Conservation (phyloP, 164 flowering plant species). For the Dillenia turbinata region DNA sequence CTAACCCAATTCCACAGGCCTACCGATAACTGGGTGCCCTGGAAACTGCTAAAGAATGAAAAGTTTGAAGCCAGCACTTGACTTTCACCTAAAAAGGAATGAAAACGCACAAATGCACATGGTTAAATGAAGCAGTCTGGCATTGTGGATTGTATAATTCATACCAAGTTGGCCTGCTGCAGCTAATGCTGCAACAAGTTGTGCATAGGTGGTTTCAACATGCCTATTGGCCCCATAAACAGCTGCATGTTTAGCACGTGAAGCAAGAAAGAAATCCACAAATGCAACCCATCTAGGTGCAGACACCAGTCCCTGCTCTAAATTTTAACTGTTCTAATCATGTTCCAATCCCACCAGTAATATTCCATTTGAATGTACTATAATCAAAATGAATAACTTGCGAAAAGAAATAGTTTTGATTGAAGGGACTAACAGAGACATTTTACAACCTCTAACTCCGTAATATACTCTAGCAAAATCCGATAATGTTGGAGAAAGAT, state of each 20-base stretch:
- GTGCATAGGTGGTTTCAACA: conserved; percentile 97
- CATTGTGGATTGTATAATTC: background rate
- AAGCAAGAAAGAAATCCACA: conserved; percentile 95
- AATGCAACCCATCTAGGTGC: conserved; percentile 99
- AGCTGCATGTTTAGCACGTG: conserved; percentile 82
- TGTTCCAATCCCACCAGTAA: conserved; percentile 26
- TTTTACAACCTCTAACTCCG: too few relatives aligned
- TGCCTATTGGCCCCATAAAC: conserved; percentile 91
- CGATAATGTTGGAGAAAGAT: conserved; percentile 37
- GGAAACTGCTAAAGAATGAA: conserved; percentile 87
- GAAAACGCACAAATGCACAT: background rate
- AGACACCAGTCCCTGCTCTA: conserved; percentile 96
- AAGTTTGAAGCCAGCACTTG: conserved; percentile 31
- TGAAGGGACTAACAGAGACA: too few relatives aligned
- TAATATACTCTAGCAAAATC: conserved; percentile 77
- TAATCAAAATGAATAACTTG: conserved; percentile 91
- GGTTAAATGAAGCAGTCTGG: too few relatives aligned
- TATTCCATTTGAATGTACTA: conserved; percentile 53
- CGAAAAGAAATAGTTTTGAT: background rate
- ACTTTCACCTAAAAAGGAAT: conserved; percentile 38
- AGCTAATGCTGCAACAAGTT: conserved; percentile 87
- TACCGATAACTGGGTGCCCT: conserved; percentile 58
- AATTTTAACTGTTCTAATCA: conserved; percentile 33
- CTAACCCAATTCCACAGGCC: conserved; percentile 79
- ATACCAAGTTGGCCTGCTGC: conserved; percentile 73